Conservation (phyloP, 352 stramenopile species). For the Pythium folliculosum region DNA sequence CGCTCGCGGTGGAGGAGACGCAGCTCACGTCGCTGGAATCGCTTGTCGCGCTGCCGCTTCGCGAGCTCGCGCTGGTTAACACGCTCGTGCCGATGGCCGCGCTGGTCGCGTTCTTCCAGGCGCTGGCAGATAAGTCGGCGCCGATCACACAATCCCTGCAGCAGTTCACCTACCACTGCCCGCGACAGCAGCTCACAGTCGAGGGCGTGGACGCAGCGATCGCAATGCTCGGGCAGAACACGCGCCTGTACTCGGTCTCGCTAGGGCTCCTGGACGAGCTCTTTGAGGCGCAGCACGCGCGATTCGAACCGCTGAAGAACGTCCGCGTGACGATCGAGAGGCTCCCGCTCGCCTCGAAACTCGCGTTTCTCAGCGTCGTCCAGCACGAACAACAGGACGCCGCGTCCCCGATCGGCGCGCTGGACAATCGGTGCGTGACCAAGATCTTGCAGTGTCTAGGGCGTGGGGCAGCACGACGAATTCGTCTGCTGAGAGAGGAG, state of each 20-base stretch:
- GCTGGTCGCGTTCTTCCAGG: neutral
- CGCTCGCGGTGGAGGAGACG: neutral
- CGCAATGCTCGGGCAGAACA: neutral
- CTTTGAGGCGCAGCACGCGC: neutral
- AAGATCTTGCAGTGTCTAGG: neutral
- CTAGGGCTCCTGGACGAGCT: neutral
- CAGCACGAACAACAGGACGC: neutral
- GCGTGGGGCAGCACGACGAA: neutral
- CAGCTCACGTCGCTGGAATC: neutral
- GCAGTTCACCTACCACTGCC: constrained; percentile 1
- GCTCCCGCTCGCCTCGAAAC: neutral
- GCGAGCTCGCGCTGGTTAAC: neutral
- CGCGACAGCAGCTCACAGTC: neutral
- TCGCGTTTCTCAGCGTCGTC: constrained; percentile 2
- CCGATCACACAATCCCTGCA: neutral
- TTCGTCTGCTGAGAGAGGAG: neutral
- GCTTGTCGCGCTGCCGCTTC: neutral
- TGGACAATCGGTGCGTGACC: neutral
- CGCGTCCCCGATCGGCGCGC: neutral
- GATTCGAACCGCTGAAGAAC: neutral
- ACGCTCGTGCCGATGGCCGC: neutral
- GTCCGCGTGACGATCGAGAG: neutral
- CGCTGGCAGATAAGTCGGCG: neutral
- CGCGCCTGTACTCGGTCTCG: neutral
- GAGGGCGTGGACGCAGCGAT: constrained; percentile 3